These are phyloP conservation scores for Aspergillus egyptiacus DNA, from an alignment of 495 filamentous ascomycete genomes.

Conservation along the genomic window DNA sequence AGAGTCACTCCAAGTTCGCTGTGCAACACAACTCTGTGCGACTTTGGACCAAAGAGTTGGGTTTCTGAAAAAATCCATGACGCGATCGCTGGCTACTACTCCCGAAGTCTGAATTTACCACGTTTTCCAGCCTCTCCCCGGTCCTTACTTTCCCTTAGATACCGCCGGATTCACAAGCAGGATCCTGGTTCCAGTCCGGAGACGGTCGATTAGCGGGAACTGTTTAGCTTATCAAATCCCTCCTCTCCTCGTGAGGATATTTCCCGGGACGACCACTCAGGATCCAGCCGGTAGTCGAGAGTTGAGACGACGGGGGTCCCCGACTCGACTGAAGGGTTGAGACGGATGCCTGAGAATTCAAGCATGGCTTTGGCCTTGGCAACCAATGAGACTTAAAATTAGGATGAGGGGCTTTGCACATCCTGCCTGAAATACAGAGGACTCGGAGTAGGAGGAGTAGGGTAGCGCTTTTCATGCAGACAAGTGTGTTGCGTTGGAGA, in stretches of 20 bases:
- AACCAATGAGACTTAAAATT: neutral
- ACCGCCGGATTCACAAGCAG: neutral
- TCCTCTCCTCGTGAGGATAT: too few species aligned
- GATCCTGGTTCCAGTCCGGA: neutral
- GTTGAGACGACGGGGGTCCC: slow-evolving; percentile 1
- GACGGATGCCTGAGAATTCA: neutral
- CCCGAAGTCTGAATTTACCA: slow-evolving; percentile 6
- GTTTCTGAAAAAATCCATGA: slow-evolving; percentile 4
- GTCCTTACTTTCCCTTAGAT: neutral
- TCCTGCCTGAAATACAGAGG: neutral
- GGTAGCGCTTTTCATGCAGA: slow-evolving; percentile 2
- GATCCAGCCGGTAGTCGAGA: too few species aligned
- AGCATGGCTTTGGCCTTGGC: neutral
- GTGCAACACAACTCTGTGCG: slow-evolving; percentile 1
- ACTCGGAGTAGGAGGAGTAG: neutral
- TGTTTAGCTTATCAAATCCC: neutral
- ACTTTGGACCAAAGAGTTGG: slow-evolving; percentile 13
- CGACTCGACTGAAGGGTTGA: neutral
- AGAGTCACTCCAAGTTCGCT: neutral
- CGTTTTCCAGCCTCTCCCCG: neutral
- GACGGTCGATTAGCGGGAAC: neutral
- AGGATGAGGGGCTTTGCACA: neutral
- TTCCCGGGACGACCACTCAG: too few species aligned
- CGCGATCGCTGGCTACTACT: neutral
- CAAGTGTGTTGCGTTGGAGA: neutral